A percentile compares a stretch with the other conserved stretches of the same genome.
Evolutionary conservation across 371 early-diverging fungal species (phyloP).

Genomic region (Rhizopus sp.): DNA sequence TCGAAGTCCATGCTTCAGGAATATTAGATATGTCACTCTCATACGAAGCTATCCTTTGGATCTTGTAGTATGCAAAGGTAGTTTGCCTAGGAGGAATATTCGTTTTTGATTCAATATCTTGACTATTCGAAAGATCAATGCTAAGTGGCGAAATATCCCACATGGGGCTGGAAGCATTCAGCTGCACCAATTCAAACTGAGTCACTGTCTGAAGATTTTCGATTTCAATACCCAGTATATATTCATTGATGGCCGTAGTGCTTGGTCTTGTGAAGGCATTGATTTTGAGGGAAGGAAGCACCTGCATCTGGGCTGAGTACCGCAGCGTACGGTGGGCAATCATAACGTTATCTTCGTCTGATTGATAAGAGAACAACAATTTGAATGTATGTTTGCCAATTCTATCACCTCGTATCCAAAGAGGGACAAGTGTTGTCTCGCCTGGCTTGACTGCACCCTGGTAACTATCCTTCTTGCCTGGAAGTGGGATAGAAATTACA

Average conservation of each 20-base stretch:
- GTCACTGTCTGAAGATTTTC: slow-evolving; percentile 69
- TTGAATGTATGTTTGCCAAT: slow-evolving; percentile 84
- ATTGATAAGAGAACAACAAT: slow-evolving; percentile 70
- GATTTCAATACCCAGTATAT: slow-evolving; percentile 88
- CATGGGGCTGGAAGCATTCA: slow-evolving; percentile 70
- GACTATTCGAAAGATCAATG: slow-evolving; percentile 26
- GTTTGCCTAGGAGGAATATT: slow-evolving; percentile 63
- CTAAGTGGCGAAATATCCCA: slow-evolving; percentile 72
- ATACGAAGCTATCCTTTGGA: slow-evolving; percentile 25
- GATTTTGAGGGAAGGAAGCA: slow-evolving; percentile 86
- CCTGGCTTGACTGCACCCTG: slow-evolving; percentile 66
- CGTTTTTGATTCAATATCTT: slow-evolving; percentile 43
- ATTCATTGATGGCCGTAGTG: slow-evolving; percentile 69
- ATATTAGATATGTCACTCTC: slow-evolving; percentile 16
- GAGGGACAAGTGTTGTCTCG: slow-evolving; percentile 71
- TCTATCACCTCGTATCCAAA: slow-evolving; percentile 91
- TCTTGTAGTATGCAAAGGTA: slow-evolving; percentile 64
- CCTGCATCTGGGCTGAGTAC: slow-evolving; percentile 61
- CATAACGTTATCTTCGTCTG: slow-evolving; percentile 67
- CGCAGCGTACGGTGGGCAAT: slow-evolving; percentile 71
- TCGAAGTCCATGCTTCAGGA: slow-evolving; percentile 57
- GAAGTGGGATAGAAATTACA: slow-evolving; percentile 46
- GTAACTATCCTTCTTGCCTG: slow-evolving; percentile 25
- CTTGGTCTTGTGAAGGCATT: slow-evolving; percentile 92
- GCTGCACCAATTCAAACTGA: slow-evolving; percentile 67